A percentile compares a stretch with the other conserved stretches of the same genome.
Conservation (phyloP, 768 basidiomycete species). For the Suillus plorans region DNA sequence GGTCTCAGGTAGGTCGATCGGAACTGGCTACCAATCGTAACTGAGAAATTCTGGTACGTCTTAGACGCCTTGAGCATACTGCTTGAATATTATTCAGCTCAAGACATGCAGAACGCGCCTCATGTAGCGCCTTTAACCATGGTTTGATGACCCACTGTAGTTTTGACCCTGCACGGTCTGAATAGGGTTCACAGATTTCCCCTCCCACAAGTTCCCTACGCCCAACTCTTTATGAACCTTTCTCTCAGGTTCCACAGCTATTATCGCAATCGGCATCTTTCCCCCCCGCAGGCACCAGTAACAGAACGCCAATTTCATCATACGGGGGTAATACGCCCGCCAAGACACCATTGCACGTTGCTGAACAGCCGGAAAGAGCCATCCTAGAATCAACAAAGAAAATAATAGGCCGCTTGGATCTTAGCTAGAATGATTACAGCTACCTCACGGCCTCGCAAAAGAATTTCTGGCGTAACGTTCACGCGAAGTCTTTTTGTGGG, state of each 20-base stretch:
- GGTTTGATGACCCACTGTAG: conserved; percentile 39
- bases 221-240: conserved; percentile 40
- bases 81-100: conserved; percentile 70
- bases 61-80: conserved; percentile 65
- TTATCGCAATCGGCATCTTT: conserved; percentile 15
- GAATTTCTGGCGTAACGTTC: background rate
- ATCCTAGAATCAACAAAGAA: conserved; percentile 18
- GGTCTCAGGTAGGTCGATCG: conserved; percentile 53
- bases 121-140: conserved; percentile 50
- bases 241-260: conserved; percentile 29
- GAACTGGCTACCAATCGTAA: background rate
- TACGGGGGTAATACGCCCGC: conserved; percentile 59
- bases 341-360: conserved; percentile 24
- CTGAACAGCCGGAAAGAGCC: conserved; percentile 9
- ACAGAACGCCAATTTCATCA: conserved; percentile 58
- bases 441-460: background rate
- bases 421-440: conserved; percentile 18
- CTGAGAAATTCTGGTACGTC: conserved; percentile 7
- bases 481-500: conserved; percentile 1
- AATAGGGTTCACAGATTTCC: conserved; percentile 39
- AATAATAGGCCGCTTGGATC: conserved; percentile 21
- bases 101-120: conserved; percentile 50
- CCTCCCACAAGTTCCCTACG: conserved; percentile 45
- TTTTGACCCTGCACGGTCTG: conserved; percentile 2
- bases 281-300: conserved; percentile 29